Evolutionary conservation across 2,329 filamentous ascomycete species (phyloP), one percentile per base, ranked within the genome.

Genomic region (Parasarocladium wereldwijsianum): DNA sequence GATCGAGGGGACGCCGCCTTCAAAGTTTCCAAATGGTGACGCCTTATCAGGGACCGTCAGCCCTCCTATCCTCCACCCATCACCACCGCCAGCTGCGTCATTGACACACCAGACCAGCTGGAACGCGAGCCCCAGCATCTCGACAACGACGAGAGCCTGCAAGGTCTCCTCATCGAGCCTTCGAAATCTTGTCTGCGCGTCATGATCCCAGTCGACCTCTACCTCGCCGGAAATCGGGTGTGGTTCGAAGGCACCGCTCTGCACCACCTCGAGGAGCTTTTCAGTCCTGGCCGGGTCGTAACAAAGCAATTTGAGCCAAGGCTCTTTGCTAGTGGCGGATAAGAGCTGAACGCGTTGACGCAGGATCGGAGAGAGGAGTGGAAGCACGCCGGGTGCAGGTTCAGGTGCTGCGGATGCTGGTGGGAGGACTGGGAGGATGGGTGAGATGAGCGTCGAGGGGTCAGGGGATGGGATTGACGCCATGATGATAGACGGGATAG

Each of bases 221-320:
- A 87, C 69, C 50, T 86, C 80, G 32, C 80, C 81, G 3, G 78
- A 84, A 4, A 78, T 71, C 3, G 82, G 82, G 43, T 90, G 82
- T n/a, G 79, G 78, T 49, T 86, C 78, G 18, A 87, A 58, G 26
- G 64, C 56, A 31, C 79, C 69, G 33, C 66, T 64, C 40, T 66
- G 64, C 18, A 73, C 71, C 10, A 77, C 57, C 34, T 69, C 58
- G n/a, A 65, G 60, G 12, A 87, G 60, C 38, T 60, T 66, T 24
- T 67, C 56, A 3, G 62, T 58, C 37, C 65, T 64, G 38, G 63
- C 51, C 6, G 60, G 43, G 42, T 80, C 70, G 58, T 82, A 86
- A 45, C 71, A 77, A 15, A 87, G 62, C 18, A 86, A 60, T 1
- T 70, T 64, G 11, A 87, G 65, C 80, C 82, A 87, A 31, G 76